Evolutionary conservation across 257 asterid genomes (phyloP).

Genomic region (Ehretia macrophylla): DNA sequence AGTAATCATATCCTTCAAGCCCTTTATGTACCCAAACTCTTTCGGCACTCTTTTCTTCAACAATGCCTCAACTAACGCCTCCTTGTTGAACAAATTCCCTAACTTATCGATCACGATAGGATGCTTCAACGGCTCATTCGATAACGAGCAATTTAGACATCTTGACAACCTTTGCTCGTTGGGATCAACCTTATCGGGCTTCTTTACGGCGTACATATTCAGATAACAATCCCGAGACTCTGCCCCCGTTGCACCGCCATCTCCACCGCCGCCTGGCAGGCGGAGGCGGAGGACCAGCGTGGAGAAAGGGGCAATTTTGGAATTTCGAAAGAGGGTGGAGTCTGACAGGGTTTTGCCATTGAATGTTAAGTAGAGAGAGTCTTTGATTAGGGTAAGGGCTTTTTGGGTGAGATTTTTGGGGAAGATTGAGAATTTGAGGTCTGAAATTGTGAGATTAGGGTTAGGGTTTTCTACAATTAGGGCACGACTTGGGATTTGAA

Average conservation of each 20-base stretch:
- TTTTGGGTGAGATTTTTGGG: conserved; percentile 20
- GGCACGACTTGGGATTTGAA: conserved; percentile 48
- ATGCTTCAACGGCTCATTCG: conserved; percentile 70
- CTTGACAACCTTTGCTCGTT: conserved; percentile 73
- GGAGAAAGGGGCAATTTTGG: conserved; percentile 42
- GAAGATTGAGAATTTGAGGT: conserved; percentile 46
- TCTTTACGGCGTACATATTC: conserved; percentile 80
- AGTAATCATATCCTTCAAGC: conserved; percentile 86
- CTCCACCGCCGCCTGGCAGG: conserved; percentile 79
- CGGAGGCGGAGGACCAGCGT: conserved; percentile 61
- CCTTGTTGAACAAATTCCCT: conserved; percentile 89
- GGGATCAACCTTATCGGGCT: conserved; percentile 82
- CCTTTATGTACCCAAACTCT: conserved; percentile 71
- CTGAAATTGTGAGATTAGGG: conserved; percentile 49
- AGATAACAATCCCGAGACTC: conserved; percentile 89
- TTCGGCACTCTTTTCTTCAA: conserved; percentile 78
- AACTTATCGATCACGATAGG: conserved; percentile 75
- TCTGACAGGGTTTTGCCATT: conserved; percentile 56
- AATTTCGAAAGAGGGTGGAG: conserved; percentile 31
- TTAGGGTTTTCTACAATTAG: conserved; percentile 37
- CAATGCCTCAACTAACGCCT: conserved; percentile 81
- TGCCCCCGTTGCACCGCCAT: conserved; percentile 96
- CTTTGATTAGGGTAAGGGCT: conserved; percentile 12
- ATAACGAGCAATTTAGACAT: conserved; percentile 76
- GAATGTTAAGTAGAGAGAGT: conserved; percentile 50